Base-by-base conservation (phyloP, 148 eudicot genomes). In the Silene uniflora region DNA sequence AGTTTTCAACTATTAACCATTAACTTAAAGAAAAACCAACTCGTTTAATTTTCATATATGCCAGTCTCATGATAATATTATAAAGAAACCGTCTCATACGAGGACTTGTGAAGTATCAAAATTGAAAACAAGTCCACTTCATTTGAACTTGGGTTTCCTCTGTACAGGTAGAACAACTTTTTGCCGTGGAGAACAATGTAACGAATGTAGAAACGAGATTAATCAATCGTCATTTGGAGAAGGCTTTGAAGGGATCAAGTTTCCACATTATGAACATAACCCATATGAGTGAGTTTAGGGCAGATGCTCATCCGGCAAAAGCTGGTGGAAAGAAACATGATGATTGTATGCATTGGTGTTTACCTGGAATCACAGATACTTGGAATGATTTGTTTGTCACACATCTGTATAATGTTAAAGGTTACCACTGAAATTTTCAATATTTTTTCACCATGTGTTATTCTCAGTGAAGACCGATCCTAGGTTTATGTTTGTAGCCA, bases 281-380 rank as follows among this genome's bases (percentile, higher is more conserved):
- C 23, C 89, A 68, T 72, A 80, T 96, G 90, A 89, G 93, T 64
- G 99, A 96, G 86, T 87, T 79, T 54, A 91, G 99, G 81, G 99
- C 94, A 62, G 99, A 96, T 83, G 98, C 91, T 58, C 99, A 96
- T 82, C 99, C 99, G 61, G 87, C 90, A 16, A 78, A 86, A 16
- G 88, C 97, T 52, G 99, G 99, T 62, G 99, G 99, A 32, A 96
- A 96, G 83, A 92, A 86, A 81, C 99, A 96, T 42, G 94, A 92
- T 46, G 99, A 96, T 85, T 96, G 99, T 80, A 92, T 96, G 99
- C 99, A 92, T 81, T 96, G 99, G 99, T 92, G 99, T 84, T 87
- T 96, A 69, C 98, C 99, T 8, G 97, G 99, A 32, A 74, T 96
- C 65, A 90, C 99, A 9, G 99, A 96, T 86, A 85, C 91, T 47